Conservation (phyloP, 345 rosid species). For the Salix viminalis region DNA sequence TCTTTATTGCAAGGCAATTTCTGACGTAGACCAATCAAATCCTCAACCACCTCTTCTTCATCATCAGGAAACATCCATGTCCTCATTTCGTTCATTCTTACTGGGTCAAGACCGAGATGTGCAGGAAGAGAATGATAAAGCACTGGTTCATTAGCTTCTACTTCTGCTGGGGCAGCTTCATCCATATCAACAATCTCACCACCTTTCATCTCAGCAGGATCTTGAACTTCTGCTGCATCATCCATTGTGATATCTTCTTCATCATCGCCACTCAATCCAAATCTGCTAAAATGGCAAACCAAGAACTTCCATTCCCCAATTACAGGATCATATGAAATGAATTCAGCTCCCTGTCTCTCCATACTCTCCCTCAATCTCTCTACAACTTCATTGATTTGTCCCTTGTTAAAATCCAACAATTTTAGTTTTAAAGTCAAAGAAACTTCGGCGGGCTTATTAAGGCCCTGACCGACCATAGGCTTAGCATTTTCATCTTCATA, state of each 20-base stretch:
- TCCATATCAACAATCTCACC: constrained; percentile 38
- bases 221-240: constrained; percentile 44
- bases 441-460: constrained; percentile 89
- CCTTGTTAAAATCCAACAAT: constrained; percentile 20
- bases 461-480: constrained; percentile 74
- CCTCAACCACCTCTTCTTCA: constrained; percentile 51
- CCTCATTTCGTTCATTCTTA: constrained; percentile 84
- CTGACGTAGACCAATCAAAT: constrained; percentile 33
- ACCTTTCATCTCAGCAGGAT: constrained; percentile 36
- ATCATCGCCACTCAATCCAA: constrained; percentile 90
- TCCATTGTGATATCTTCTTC: constrained; percentile 79
- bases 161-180: constrained; percentile 38
- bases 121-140: constrained; percentile 97
- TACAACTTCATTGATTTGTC: constrained; percentile 29
- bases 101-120: constrained; percentile 88
- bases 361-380: constrained; percentile 43
- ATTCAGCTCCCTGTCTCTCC: constrained; percentile 72
- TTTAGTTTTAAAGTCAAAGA: constrained; percentile 46
- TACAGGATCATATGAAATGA: constrained; percentile 57
- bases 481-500: constrained; percentile 72
- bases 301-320: constrained; percentile 71
- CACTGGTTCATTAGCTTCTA: constrained; percentile 45
- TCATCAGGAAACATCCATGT: constrained; percentile 80
- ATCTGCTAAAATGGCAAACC: constrained; percentile 89
- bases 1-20: constrained; percentile 45